These are phyloP conservation scores for Colletotrichum falcatum DNA, from an alignment of 2,329 filamentous ascomycete genomes.

Conservation along the genomic window DNA sequence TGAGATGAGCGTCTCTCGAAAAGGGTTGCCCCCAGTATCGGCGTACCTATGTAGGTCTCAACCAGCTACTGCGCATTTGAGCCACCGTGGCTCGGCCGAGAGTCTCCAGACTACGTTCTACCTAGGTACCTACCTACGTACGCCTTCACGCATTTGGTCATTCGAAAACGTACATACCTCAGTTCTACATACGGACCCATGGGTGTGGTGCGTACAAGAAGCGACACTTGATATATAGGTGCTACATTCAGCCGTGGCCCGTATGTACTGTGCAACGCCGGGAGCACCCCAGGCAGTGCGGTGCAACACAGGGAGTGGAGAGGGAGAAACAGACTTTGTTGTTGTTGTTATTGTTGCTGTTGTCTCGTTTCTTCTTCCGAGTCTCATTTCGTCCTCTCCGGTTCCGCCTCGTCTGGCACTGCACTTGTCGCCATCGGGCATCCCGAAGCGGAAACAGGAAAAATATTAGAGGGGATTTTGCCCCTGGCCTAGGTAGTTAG, in stretches of 20 bases:
- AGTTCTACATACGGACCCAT: too few species aligned
- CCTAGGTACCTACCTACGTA: too few species aligned
- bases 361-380: constrained; percentile 13
- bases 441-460: constrained; percentile 3
- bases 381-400: constrained; percentile 6
- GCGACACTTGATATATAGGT: neutral
- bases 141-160: too few species aligned
- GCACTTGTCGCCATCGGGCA: constrained; percentile 7
- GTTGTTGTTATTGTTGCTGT: neutral
- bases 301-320: neutral
- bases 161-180: too few species aligned
- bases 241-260: neutral
- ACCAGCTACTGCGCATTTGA: neutral
- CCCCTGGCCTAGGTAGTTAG: neutral
- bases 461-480: neutral
- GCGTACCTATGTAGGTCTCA: too few species aligned
- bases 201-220: neutral
- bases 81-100: neutral
- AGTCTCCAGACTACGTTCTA: too few species aligned
- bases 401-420: neutral
- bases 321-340: neutral
- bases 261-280: constrained; percentile 5
- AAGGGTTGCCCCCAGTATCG: too few species aligned
- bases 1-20: neutral
- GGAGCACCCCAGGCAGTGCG: constrained; percentile 3